Evolutionary conservation across 371 early-diverging fungal species (phyloP), one percentile per base, ranked within the genome.

Genomic region (Mucor ambiguus): DNA sequence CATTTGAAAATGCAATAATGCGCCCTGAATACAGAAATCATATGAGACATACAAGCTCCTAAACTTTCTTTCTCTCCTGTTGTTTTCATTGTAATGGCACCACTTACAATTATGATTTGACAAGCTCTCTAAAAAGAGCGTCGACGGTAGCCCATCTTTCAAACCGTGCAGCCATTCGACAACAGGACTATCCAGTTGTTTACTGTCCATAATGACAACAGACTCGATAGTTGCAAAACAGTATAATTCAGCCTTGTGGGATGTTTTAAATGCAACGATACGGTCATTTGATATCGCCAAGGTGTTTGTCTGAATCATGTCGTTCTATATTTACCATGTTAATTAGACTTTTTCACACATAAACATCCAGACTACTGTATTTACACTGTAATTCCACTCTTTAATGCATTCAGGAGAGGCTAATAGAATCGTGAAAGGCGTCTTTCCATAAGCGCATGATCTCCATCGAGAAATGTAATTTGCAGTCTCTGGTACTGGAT

Each of bases 241-340:
- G 44, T 60, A 67, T 24, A 71, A 4, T 16, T 38, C 18, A 4
- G 49, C 28, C 20, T 35, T 18, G 20, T 16, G 0, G 1, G 46
- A 55, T 18, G 61, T 35, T 43, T 57, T 35, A 58, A 71, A 71
- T 11, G 67, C 54, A 20, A 61, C 54, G 20, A 71, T 71, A 32
- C 58, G 57, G 16, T 71, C 68, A 4, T 67, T 60, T 20, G 63
- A 38, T 1, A 20, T 11, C 3, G 56, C 49, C 41, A 67, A 35
- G 18, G 41, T 57, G 28, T 35, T 71, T 18, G 43, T 48, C 26
- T 52, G 22, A 14, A 63, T 46, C 20, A 29, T 44, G 22, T 46
- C n/a, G 9, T 56, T 5, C 33, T 63, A 52, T 28, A 52, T 24
- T 24, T 52, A 38, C 12, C 28, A 49, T 22, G 61, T 24, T 33